A percentile compares a stretch with the other conserved stretches of the same genome.
These are phyloP conservation scores for Daldinia vernicosa DNA, from an alignment of 495 filamentous ascomycete genomes.

Conservation along the genomic window DNA sequence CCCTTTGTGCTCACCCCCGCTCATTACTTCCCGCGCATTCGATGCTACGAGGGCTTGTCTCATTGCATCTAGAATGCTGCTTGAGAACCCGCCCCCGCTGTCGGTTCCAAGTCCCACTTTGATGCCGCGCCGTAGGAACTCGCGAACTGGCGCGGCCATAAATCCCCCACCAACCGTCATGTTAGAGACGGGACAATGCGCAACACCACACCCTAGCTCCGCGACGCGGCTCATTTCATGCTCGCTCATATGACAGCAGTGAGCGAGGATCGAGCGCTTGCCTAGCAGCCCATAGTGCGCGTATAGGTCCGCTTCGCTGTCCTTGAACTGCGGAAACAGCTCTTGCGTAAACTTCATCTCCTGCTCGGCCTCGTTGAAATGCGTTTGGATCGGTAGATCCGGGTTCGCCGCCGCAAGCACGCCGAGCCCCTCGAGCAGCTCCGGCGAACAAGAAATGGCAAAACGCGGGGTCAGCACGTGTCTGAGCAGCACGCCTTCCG, in stretches of 20 bases:
- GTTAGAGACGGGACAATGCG: slow-evolving; percentile 71
- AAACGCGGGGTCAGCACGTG: slow-evolving; percentile 72
- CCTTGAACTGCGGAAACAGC: slow-evolving; percentile 61
- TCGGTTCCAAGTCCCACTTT: slow-evolving; percentile 75
- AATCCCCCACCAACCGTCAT: slow-evolving; percentile 68
- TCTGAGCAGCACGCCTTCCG: slow-evolving; percentile 56
- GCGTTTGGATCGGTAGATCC: slow-evolving; percentile 68
- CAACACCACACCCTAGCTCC: slow-evolving; percentile 63
- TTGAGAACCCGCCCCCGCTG: slow-evolving; percentile 69
- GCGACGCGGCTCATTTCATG: slow-evolving; percentile 61
- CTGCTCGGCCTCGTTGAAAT: slow-evolving; percentile 68
- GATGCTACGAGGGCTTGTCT: slow-evolving; percentile 69
- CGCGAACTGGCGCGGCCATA: slow-evolving; percentile 67
- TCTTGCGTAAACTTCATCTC: slow-evolving; percentile 62
- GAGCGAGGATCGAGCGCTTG: slow-evolving; percentile 67
- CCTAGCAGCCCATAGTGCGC: slow-evolving; percentile 62
- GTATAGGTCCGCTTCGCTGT: slow-evolving; percentile 65
- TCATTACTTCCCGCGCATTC: slow-evolving; percentile 61
- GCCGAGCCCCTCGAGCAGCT: slow-evolving; percentile 63
- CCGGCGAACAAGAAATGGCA: slow-evolving; percentile 65
- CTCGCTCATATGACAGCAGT: slow-evolving; percentile 68
- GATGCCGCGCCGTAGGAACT: slow-evolving; percentile 64
- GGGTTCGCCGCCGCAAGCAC: slow-evolving; percentile 58
- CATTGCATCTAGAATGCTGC: slow-evolving; percentile 67
- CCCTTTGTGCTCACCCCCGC: slow-evolving; percentile 57